Evolutionary conservation across 345 rosid species (phyloP).

Genomic region (Lumnitzera littorea): DNA sequence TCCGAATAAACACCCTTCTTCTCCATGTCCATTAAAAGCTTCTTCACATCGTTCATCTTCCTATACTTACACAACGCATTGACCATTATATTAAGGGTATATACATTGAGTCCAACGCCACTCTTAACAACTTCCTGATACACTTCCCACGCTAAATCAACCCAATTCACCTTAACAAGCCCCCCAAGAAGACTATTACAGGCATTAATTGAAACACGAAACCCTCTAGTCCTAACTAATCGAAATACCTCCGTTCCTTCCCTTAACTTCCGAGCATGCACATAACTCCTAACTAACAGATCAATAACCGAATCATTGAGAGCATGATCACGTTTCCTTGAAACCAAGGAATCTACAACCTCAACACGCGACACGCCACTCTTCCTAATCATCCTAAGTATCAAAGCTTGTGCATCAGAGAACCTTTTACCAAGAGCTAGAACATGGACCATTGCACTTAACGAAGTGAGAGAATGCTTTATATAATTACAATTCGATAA

Average conservation of each 20-base stretch:
- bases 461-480: conserved; percentile 49
- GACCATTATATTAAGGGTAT: conserved; percentile 73
- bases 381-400: conserved; percentile 73
- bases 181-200: conserved; percentile 71
- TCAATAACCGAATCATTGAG: conserved; percentile 44
- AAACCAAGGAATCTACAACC: conserved; percentile 45
- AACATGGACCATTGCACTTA: conserved; percentile 49
- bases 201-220: conserved; percentile 42
- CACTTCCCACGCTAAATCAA: conserved; percentile 52
- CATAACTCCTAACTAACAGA: conserved; percentile 67
- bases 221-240: conserved; percentile 30
- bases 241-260: conserved; percentile 48
- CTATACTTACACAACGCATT: conserved; percentile 78
- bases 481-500: conserved; percentile 24
- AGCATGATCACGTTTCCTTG: conserved; percentile 20
- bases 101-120: conserved; percentile 31
- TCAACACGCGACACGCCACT: conserved; percentile 60
- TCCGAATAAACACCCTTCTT: conserved; percentile 54
- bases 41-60: conserved; percentile 34
- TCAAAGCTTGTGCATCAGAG: conserved; percentile 65
- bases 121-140: conserved; percentile 26
- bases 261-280: conserved; percentile 67
- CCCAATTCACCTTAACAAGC: conserved; percentile 58
- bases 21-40: conserved; percentile 42
- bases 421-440: conserved; percentile 34